phyloP scores from a whole-genome alignment of 805 yeast genomes.

The Tetrapisispora arboricola region DNA sequence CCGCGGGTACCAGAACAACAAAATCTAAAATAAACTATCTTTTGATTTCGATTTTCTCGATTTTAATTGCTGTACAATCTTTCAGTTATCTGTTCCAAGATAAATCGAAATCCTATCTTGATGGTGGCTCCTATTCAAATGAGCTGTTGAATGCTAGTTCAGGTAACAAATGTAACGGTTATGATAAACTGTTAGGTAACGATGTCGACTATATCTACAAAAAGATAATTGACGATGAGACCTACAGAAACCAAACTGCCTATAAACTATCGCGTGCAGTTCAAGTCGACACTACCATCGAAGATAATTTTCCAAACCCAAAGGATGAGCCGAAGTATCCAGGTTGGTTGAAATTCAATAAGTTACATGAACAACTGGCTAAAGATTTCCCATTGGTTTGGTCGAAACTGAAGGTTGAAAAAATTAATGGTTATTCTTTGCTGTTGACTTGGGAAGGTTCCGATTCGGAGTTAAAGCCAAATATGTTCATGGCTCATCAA shows the following conservation, averaged over 20 bases:
- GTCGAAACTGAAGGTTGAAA: conserved; percentile 37
- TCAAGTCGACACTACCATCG: conserved; percentile 52
- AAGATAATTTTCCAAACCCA: conserved; percentile 39
- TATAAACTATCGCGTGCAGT: conserved; percentile 47
- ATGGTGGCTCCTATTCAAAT: neutral
- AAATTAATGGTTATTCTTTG: conserved; percentile 55
- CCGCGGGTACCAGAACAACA: neutral
- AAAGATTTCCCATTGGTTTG: conserved; percentile 48
- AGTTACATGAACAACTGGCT: conserved; percentile 45
- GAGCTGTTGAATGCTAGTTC: neutral
- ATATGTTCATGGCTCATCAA: conserved; percentile 67
- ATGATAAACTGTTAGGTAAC: neutral
- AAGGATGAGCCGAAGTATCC: conserved; percentile 27
- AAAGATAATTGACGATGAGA: neutral
- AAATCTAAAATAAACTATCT: neutral
- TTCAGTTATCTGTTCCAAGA: neutral
- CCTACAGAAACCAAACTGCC: conserved; percentile 26
- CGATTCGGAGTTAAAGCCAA: conserved; percentile 44
- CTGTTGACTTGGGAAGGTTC: conserved; percentile 58
- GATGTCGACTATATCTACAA: neutral
- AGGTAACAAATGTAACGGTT: neutral
- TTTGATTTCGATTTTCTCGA: neutral
- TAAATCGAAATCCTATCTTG: neutral
- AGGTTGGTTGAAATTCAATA: conserved; percentile 35
- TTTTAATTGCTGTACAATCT: neutral